Percentiles rank a stretch among this genome's conserved stretches.
phyloP scores from a whole-genome alignment of 2,329 filamentous ascomycete genomes.

The Fusarium compactum region DNA sequence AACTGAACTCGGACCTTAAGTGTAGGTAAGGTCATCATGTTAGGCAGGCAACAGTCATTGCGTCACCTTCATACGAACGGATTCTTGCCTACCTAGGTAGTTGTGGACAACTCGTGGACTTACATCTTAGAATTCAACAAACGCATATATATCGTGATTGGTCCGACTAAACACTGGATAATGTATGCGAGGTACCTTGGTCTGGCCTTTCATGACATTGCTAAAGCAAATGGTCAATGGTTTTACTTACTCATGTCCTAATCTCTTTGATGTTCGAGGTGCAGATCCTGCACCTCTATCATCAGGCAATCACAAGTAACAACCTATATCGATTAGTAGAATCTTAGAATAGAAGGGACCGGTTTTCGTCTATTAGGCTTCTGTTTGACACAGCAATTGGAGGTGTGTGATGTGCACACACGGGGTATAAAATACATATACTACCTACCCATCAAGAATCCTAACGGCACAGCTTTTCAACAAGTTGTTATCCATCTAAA shows the following conservation, averaged over 20 bases:
- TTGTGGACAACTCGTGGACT: background rate
- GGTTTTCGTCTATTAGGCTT: background rate
- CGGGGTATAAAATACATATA: background rate
- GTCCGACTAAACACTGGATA: background rate
- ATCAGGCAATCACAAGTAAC: background rate
- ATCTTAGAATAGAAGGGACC: background rate
- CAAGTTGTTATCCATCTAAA: background rate
- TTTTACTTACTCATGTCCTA: background rate
- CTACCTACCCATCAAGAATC: background rate
- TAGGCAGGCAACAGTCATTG: slow-evolving; percentile 27
- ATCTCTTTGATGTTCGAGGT: background rate
- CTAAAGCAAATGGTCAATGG: background rate
- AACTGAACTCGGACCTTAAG: background rate
- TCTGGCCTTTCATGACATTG: background rate
- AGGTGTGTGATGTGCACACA: background rate
- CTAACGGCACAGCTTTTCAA: background rate
- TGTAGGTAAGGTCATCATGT: slow-evolving; percentile 2
- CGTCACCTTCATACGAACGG: slow-evolving; percentile 18
- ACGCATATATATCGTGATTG: background rate
- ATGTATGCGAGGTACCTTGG: background rate
- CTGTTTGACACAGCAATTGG: background rate
- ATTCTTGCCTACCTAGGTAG: background rate
- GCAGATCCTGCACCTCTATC: background rate
- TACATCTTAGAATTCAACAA: background rate
- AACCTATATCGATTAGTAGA: background rate